Conservation (phyloP, 2,329 filamentous ascomycete species). For the Epichloe aotearoae region DNA sequence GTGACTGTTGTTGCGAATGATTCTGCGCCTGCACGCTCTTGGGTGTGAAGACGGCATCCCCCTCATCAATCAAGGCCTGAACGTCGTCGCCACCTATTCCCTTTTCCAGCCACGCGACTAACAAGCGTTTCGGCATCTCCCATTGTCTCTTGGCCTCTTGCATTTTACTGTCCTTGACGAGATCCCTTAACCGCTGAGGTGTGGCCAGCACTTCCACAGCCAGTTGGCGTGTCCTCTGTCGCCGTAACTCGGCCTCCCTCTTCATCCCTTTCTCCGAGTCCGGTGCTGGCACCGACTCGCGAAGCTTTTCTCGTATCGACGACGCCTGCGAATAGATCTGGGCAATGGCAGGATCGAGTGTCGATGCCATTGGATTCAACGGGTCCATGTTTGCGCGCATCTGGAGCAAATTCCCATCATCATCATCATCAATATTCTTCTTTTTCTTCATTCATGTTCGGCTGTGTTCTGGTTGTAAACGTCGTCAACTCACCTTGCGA, state of each 20-base stretch:
- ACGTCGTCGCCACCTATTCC: conserved; percentile 43
- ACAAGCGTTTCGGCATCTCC: conserved; percentile 37
- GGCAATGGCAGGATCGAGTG: conserved; percentile 58
- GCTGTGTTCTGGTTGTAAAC: too few species aligned
- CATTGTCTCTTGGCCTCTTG: conserved; percentile 48
- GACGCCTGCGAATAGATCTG: conserved; percentile 56
- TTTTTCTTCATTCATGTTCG: neutral
- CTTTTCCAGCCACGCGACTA: conserved; percentile 40
- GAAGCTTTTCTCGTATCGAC: conserved; percentile 39
- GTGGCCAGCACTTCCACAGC: conserved; percentile 50
- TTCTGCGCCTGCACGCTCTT: conserved; percentile 6
- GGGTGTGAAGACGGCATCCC: conserved; percentile 33
- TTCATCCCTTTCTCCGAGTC: conserved; percentile 25
- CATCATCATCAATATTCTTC: neutral
- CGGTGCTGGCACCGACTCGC: conserved; percentile 33
- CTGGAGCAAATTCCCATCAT: conserved; percentile 16
- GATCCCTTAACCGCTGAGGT: conserved; percentile 42
- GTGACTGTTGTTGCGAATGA: neutral
- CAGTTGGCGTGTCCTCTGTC: conserved; percentile 36
- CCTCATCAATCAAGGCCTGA: conserved; percentile 37
- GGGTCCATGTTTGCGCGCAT: conserved; percentile 77
- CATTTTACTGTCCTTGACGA: conserved; percentile 45
- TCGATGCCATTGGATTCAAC: conserved; percentile 58
- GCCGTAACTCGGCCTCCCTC: conserved; percentile 19
- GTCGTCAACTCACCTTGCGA: conserved; percentile 41